phyloP scores from a whole-genome alignment of 2,329 filamentous ascomycete genomes.

The Pezicula neosporulosa region DNA sequence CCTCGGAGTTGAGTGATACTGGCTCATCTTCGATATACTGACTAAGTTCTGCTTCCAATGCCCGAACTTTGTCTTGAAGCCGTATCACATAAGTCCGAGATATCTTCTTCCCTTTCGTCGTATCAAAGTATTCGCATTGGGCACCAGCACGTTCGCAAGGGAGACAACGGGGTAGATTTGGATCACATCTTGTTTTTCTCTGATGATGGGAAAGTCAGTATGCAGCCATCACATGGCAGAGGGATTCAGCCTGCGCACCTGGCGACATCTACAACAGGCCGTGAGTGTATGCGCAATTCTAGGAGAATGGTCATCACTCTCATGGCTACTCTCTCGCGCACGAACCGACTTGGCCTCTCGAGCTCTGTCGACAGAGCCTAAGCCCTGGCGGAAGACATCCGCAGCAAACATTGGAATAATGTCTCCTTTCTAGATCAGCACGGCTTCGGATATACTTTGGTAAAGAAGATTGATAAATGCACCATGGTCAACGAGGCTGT shows the following conservation, averaged over 20 bases:
- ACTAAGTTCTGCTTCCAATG: conserved; percentile 76
- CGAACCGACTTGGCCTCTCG: conserved; percentile 24
- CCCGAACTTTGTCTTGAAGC: conserved; percentile 80
- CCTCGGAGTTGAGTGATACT: conserved; percentile 69
- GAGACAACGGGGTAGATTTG: conserved; percentile 83
- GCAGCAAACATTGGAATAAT: conserved; percentile 52
- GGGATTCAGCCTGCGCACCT: conserved; percentile 47
- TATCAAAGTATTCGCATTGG: conserved; percentile 93
- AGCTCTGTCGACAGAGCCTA: conserved; percentile 34
- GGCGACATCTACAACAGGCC: conserved; percentile 75
- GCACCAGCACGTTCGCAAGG: conserved; percentile 92
- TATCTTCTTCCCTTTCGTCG: conserved; percentile 79
- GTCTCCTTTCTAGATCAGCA: too few relatives aligned
- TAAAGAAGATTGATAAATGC: too few relatives aligned
- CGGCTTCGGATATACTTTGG: too few relatives aligned
- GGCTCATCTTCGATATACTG: conserved; percentile 76
- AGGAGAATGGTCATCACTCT: conserved; percentile 49
- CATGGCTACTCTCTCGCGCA: conserved; percentile 30
- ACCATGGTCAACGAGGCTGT: too few relatives aligned
- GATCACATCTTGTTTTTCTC: conserved; percentile 96
- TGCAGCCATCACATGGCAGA: conserved; percentile 3
- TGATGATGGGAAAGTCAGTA: conserved; percentile 33
- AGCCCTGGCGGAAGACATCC: conserved; percentile 57
- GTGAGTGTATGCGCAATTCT: conserved; percentile 77
- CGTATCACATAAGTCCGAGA: conserved; percentile 90